Evolutionary conservation across 495 filamentous ascomycete genomes (phyloP), one percentile per base, ranked within the genome.

Genomic region (Penicillium odoratum): DNA sequence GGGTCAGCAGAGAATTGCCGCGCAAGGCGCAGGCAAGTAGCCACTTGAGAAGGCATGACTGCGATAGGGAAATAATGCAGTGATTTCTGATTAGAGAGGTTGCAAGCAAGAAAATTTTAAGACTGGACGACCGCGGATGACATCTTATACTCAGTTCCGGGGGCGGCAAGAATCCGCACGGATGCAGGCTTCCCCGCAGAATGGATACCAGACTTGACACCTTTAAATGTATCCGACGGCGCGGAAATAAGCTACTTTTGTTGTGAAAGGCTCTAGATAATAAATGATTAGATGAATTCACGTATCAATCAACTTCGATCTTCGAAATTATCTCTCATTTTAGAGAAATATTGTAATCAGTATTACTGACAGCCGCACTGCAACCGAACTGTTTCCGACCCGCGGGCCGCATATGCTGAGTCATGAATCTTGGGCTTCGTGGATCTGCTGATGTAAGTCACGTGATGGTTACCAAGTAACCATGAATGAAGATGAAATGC

Each of bases 1-100:
- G 74, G 74, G 13, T 75, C 60, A 30, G 69, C 60, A 10, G 70
- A 73, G 59, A 75, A 70, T 56, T 73, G 74, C 57, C 73, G 67
- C 62, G 74, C 77, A 55, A 77, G 42, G 62, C 77, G 77, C 62
- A 79, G 55, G 50, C 73, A 76, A 16, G 71, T 73, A 49, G 70
- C 68, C 48, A 74, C 63, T 67, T 78, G 75, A n/a, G 71, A 77
- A 70, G 75, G 69, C 77, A 79, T 79, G n/a, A 15, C 46, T 48
- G 28, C 7, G 4, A 4, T 10, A n/a, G n/a, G 28, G 13, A 28
- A 28, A 13, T 29, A 26, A 47, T 26, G 26, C 10, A 47, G 9
- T 26, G 3, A 10, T 28, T 11, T 28, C 26, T 21, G 16, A 26
- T 30, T 11, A 7, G 40, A 16, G 46, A 31, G 45, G 33, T 8